phyloP scores from a whole-genome alignment of 257 asterid genomes.

The Hygrophila difformis region DNA sequence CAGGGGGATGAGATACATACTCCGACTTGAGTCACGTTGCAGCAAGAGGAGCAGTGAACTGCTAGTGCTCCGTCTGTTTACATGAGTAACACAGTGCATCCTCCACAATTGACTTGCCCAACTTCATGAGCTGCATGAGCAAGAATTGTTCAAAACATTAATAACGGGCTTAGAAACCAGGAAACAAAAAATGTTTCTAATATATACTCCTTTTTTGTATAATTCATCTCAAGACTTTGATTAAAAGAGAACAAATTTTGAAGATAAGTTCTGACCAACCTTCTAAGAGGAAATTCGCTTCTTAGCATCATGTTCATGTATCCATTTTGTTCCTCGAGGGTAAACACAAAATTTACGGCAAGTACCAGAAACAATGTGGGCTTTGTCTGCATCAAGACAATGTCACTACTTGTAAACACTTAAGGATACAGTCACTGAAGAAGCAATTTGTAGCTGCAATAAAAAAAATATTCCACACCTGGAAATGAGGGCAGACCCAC shows the following conservation, averaged over 20 bases:
- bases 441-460: constrained; percentile 7
- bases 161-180: background rate
- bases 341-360: constrained; percentile 68
- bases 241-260: constrained; percentile 3
- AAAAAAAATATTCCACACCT: background rate
- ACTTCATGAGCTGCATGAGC: constrained; percentile 61
- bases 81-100: constrained; percentile 74
- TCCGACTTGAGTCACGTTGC: constrained; percentile 58
- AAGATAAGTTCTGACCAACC: constrained; percentile 34
- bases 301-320: constrained; percentile 78
- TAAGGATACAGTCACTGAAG: background rate
- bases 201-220: too few species aligned
- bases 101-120: constrained; percentile 81
- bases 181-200: too few species aligned
- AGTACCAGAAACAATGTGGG: constrained; percentile 85
- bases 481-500: constrained; percentile 25
- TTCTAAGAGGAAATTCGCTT: constrained; percentile 72
- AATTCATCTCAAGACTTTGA: background rate
- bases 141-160: background rate
- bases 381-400: constrained; percentile 46
- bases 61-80: constrained; percentile 68
- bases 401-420: background rate
- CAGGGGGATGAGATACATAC: constrained; percentile 42
- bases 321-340: constrained; percentile 72
- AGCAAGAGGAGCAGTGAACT: constrained; percentile 75